phyloP scores from a whole-genome alignment of 163 green algal genomes.

The Trebouxiophyceae sp. region DNA sequence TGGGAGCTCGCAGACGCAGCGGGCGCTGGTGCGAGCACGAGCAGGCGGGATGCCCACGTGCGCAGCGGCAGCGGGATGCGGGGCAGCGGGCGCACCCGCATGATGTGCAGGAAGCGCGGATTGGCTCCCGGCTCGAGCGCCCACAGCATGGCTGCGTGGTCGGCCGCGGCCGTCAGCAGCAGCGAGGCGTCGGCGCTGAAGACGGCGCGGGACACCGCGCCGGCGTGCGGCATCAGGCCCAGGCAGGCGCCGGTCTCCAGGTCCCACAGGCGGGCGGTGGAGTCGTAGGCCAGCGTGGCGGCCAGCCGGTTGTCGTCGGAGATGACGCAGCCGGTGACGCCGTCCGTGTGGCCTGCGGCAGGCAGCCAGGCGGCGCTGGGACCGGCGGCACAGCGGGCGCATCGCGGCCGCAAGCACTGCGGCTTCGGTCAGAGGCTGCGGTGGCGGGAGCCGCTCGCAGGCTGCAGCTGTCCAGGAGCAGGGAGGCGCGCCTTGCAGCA shows the following conservation, averaged over 20 bases:
- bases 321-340: constrained; percentile 40
- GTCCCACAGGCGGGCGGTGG: constrained; percentile 63
- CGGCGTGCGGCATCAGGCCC: constrained; percentile 5
- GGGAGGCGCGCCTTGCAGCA: constrained; percentile 28
- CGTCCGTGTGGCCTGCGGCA: constrained; percentile 23
- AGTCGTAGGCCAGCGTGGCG: constrained; percentile 31
- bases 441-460: too few relatives aligned
- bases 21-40: too few relatives aligned
- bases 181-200: constrained; percentile 22
- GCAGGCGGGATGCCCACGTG: too few relatives aligned
- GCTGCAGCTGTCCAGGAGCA: too few relatives aligned
- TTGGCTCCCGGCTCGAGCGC: constrained; percentile 9
- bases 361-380: too few relatives aligned
- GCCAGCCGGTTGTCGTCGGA: not conserved
- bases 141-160: constrained; percentile 25
- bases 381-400: too few relatives aligned
- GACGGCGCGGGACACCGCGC: constrained; percentile 12
- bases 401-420: too few relatives aligned
- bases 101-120: too few relatives aligned
- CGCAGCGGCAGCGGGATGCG: too few relatives aligned
- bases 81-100: too few relatives aligned
- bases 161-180: constrained; percentile 22
- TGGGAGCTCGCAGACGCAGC: not conserved
- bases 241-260: constrained; percentile 29
- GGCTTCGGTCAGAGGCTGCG: too few relatives aligned